These are phyloP conservation scores for Senna siamea DNA, from an alignment of 306 rosid species.

Conservation along the genomic window DNA sequence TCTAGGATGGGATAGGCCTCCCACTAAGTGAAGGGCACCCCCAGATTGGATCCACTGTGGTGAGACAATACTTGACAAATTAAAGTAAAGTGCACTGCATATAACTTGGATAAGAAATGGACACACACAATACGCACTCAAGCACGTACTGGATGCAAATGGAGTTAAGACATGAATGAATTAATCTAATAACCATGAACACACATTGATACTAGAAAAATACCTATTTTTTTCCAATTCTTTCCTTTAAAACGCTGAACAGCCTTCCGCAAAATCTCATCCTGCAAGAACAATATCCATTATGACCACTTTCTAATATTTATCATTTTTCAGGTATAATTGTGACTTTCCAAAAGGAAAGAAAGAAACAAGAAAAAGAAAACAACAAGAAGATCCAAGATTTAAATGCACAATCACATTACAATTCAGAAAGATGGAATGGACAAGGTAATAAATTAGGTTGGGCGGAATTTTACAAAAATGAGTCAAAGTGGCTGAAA, in stretches of 20 bases:
- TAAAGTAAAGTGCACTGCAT: constrained; percentile 6
- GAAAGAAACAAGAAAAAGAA: too few species aligned
- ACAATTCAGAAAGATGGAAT: too few species aligned
- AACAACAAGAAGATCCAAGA: background rate
- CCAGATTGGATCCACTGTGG: too few species aligned
- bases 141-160: constrained; percentile 13
- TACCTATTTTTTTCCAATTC: constrained; percentile 99
- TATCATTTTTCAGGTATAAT: background rate
- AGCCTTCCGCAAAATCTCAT: constrained; percentile 78
- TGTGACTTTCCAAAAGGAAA: background rate
- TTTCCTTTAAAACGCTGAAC: constrained; percentile 94
- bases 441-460: constrained; percentile 12
- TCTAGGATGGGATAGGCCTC: too few species aligned
- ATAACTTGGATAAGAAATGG: background rate
- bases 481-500: background rate
- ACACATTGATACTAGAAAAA: constrained; percentile 14
- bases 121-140: background rate
- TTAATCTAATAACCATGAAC: constrained; percentile 17
- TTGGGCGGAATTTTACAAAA: background rate
- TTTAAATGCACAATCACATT: constrained; percentile 8
- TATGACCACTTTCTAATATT: constrained; percentile 14
- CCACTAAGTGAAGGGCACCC: too few species aligned
- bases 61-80: background rate
- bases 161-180: background rate
- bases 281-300: constrained; percentile 58